These are phyloP conservation scores for Ilyonectria robusta DNA, from an alignment of 2,329 filamentous ascomycete genomes.

Conservation along the genomic window DNA sequence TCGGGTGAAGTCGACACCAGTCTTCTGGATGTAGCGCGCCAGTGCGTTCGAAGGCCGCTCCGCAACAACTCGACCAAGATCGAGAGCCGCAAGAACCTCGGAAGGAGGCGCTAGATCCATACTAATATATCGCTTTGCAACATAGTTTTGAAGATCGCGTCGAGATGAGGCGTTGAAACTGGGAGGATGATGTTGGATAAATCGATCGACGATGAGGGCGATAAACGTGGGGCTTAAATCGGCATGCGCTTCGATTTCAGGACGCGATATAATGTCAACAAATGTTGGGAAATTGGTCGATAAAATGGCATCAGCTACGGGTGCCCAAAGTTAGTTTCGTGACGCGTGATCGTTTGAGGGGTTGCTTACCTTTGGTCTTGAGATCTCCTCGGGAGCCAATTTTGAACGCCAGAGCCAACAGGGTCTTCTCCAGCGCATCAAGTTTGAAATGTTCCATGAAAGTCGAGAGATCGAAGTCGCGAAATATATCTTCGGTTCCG, in stretches of 20 bases:
- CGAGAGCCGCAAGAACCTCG: conserved; percentile 78
- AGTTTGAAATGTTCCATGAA: conserved; percentile 98
- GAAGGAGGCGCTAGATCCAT: conserved; percentile 76
- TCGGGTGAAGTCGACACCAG: conserved; percentile 81
- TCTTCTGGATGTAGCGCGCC: conserved; percentile 78
- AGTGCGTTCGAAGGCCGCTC: conserved; percentile 70
- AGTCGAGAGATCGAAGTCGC: conserved; percentile 94
- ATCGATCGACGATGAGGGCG: conserved; percentile 85
- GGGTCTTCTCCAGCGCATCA: conserved; percentile 88
- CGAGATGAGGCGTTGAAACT: conserved; percentile 85
- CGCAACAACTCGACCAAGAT: conserved; percentile 76
- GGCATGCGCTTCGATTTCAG: conserved; percentile 74
- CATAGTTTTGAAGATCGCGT: conserved; percentile 77
- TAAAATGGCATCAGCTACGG: conserved; percentile 87
- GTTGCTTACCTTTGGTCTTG: conserved; percentile 84
- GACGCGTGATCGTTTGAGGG: conserved; percentile 38
- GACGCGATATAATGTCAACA: conserved; percentile 79
- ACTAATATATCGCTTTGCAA: conserved; percentile 77
- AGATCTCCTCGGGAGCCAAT: conserved; percentile 84
- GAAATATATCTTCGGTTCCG: conserved; percentile 91
- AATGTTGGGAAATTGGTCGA: conserved; percentile 85
- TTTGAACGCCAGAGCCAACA: conserved; percentile 91
- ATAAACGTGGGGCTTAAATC: conserved; percentile 80
- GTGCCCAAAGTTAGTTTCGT: conserved; percentile 60
- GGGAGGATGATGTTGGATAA: conserved; percentile 88